phyloP scores from a whole-genome alignment of 2,329 filamentous ascomycete species.

The Chrysoporthe austroafricana region DNA sequence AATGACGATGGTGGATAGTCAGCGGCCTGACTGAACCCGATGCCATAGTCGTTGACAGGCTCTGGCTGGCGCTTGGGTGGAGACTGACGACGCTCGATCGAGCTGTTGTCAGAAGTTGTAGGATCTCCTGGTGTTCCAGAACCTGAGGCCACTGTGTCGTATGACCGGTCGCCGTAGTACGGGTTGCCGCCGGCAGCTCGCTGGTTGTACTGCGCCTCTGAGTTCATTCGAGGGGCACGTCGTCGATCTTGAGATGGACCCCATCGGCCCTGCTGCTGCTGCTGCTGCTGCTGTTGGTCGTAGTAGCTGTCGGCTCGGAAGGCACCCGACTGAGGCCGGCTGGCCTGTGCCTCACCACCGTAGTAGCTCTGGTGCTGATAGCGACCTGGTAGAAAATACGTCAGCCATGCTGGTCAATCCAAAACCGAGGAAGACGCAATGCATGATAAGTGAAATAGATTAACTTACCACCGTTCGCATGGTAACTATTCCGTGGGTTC shows the following conservation, averaged over 20 bases:
- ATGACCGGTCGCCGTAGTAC: slow-evolving; percentile 68
- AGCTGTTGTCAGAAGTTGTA: slow-evolving; percentile 87
- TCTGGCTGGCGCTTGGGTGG: slow-evolving; percentile 56
- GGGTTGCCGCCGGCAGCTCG: slow-evolving; percentile 49
- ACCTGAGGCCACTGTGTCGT: slow-evolving; percentile 84
- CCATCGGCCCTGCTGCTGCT: slow-evolving; percentile 35
- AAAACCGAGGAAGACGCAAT: neutral
- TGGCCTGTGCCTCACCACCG: slow-evolving; percentile 37
- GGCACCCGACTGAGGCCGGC: slow-evolving; percentile 24
- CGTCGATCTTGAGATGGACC: slow-evolving; percentile 33
- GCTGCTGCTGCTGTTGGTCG: slow-evolving; percentile 43
- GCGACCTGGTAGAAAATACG: slow-evolving; percentile 43
- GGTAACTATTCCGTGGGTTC: slow-evolving; percentile 66
- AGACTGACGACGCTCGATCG: slow-evolving; percentile 73
- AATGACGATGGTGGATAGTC: slow-evolving; percentile 48
- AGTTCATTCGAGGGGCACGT: slow-evolving; percentile 47
- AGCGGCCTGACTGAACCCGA: slow-evolving; percentile 53
- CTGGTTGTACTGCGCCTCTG: slow-evolving; percentile 50
- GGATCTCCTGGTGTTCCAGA: slow-evolving; percentile 74
- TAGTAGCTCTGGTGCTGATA: slow-evolving; percentile 59
- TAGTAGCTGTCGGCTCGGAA: slow-evolving; percentile 22
- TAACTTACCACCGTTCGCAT: slow-evolving; percentile 41
- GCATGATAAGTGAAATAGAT: neutral
- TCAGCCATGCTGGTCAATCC: slow-evolving; percentile 24
- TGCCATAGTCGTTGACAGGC: slow-evolving; percentile 67